Conservation (phyloP, 75 land plant genomes). For the Pinus taeda region DNA sequence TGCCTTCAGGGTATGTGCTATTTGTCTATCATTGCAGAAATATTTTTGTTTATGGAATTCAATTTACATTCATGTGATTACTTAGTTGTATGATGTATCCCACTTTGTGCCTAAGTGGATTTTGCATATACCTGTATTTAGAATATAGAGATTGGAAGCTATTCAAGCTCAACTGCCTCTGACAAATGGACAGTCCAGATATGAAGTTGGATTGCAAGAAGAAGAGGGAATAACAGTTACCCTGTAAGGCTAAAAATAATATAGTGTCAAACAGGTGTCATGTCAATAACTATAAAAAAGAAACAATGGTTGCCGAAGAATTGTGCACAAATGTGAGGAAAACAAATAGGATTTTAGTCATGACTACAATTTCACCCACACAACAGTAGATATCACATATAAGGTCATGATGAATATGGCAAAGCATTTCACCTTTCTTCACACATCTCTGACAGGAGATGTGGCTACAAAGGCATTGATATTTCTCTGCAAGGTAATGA, state of each 20-base stretch:
- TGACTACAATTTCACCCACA: neutral
- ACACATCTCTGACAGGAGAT: neutral
- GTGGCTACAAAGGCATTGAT: neutral
- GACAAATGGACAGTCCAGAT: neutral
- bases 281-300: neutral
- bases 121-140: neutral
- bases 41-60: neutral
- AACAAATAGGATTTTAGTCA: neutral
- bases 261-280: neutral
- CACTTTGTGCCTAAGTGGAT: neutral
- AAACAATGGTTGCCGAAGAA: neutral
- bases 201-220: neutral
- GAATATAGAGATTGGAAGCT: neutral
- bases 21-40: too few species aligned
- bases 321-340: neutral
- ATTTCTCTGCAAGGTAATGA: neutral
- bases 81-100: neutral
- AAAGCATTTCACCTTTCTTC: neutral
- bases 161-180: neutral
- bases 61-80: neutral
- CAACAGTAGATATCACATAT: neutral
- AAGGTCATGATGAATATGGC: neutral
- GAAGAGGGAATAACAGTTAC: neutral
- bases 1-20: slow-evolving; percentile 59
- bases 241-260: neutral